These are phyloP conservation scores for Pseudocercospora cruenta DNA, from an alignment of 2,329 filamentous ascomycete genomes.

Conservation along the genomic window DNA sequence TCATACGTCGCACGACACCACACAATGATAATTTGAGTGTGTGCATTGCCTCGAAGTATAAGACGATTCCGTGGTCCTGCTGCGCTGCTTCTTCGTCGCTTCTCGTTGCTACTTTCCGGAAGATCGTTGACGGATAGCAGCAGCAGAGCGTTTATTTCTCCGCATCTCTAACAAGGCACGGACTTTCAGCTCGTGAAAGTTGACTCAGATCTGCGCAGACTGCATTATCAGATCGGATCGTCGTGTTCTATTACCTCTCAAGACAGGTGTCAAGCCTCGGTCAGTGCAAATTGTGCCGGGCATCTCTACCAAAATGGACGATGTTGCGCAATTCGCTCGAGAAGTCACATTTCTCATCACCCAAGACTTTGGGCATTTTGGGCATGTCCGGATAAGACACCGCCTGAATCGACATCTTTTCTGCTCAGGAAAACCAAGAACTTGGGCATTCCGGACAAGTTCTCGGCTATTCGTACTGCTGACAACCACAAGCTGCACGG, in stretches of 20 bases:
- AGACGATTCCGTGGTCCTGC: slow-evolving; percentile 1
- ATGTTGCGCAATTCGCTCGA: background rate
- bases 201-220: background rate
- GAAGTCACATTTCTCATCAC: too few relatives aligned
- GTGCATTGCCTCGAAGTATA: slow-evolving; percentile 3
- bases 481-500: background rate
- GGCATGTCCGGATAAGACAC: too few relatives aligned
- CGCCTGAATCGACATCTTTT: too few relatives aligned
- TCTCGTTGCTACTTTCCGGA: background rate
- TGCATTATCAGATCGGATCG: slow-evolving; percentile 7
- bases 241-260: background rate
- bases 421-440: too few relatives aligned
- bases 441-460: background rate
- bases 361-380: too few relatives aligned
- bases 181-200: background rate
- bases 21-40: background rate
- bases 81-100: background rate
- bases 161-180: background rate
- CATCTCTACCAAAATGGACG: background rate
- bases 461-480: background rate
- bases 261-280: background rate
- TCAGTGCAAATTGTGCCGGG: background rate
- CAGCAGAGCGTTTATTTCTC: background rate
- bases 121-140: too few relatives aligned
- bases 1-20: background rate